A percentile compares a stretch with the other conserved stretches of the same genome.
phyloP scores from a whole-genome alignment of 2,329 filamentous ascomycete genomes.

The Pestalotiopsis sp. region DNA sequence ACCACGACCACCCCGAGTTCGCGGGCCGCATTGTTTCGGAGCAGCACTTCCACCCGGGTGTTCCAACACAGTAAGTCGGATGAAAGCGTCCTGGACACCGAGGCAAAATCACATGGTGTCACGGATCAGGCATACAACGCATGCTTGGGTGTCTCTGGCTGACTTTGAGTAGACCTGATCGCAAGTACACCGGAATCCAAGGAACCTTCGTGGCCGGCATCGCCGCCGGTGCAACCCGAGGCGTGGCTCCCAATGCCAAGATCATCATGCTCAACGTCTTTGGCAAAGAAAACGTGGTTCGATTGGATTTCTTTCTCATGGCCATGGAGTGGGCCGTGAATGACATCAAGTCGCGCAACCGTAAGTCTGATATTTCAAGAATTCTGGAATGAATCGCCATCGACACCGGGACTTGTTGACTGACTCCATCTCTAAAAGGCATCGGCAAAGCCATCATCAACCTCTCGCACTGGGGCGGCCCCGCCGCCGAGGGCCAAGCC shows the following conservation, averaged over 20 bases:
- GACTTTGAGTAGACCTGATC: slow-evolving; percentile 1
- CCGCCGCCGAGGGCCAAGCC: background rate
- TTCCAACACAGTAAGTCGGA: background rate
- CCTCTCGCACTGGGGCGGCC: slow-evolving; percentile 34
- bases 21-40: slow-evolving; percentile 30
- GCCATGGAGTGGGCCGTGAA: slow-evolving; percentile 32
- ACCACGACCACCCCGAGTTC: slow-evolving; percentile 42
- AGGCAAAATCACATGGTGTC: background rate
- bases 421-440: slow-evolving; percentile 12
- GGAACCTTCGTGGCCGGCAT: slow-evolving; percentile 47
- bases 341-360: slow-evolving; percentile 15
- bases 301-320: slow-evolving; percentile 19
- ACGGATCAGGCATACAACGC: background rate
- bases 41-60: background rate
- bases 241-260: slow-evolving; percentile 40
- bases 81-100: background rate
- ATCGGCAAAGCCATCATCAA: slow-evolving; percentile 23
- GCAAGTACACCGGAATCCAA: slow-evolving; percentile 38
- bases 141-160: background rate
- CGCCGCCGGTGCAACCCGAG: slow-evolving; percentile 39
- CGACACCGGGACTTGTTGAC: no score
- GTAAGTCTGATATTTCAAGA: slow-evolving; percentile 13
- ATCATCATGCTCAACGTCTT: slow-evolving; percentile 50
- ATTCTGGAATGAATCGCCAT: no score
- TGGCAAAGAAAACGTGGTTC: slow-evolving; percentile 25